Percentiles rank a stretch among this genome's conserved stretches.
These are phyloP conservation scores for Trichoderma gracile DNA, from an alignment of 2,329 filamentous ascomycete species.

Conservation along the genomic window DNA sequence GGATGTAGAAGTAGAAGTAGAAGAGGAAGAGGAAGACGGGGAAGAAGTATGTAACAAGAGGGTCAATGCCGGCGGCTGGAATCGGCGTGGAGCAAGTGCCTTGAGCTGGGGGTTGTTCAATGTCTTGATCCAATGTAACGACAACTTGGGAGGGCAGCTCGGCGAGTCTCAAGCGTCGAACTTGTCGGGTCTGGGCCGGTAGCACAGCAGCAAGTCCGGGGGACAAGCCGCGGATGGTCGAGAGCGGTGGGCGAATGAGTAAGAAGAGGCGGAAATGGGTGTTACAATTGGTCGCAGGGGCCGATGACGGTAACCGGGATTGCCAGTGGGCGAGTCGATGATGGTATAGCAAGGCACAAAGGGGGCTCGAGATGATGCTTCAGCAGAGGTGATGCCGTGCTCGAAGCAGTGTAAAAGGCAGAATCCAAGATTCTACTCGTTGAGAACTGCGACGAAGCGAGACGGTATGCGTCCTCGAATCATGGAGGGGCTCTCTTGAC, in stretches of 20 bases:
- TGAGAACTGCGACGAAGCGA: background rate
- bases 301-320: constrained; percentile 12
- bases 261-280: constrained; percentile 1
- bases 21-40: background rate
- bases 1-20: too few relatives aligned
- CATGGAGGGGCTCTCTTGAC: constrained; percentile 17
- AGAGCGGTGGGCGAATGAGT: constrained; percentile 20
- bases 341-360: constrained; percentile 14
- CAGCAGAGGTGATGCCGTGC: background rate
- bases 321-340: constrained; percentile 6
- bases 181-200: constrained; percentile 21
- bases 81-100: constrained; percentile 31
- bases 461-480: constrained; percentile 12
- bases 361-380: constrained; percentile 4
- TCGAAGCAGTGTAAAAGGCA: background rate
- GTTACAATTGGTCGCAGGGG: constrained; percentile 17
- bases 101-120: constrained; percentile 1
- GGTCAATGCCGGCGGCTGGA: constrained; percentile 37
- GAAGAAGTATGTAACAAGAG: constrained; percentile 4
- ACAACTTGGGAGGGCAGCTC: background rate
- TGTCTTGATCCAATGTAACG: constrained; percentile 8
- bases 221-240: constrained; percentile 10
- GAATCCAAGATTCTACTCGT: too few relatives aligned
- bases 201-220: constrained; percentile 13
- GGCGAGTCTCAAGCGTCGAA: constrained; percentile 8